Conservation (phyloP, 2,329 filamentous ascomycete genomes). For the Scorias spongiosa region DNA sequence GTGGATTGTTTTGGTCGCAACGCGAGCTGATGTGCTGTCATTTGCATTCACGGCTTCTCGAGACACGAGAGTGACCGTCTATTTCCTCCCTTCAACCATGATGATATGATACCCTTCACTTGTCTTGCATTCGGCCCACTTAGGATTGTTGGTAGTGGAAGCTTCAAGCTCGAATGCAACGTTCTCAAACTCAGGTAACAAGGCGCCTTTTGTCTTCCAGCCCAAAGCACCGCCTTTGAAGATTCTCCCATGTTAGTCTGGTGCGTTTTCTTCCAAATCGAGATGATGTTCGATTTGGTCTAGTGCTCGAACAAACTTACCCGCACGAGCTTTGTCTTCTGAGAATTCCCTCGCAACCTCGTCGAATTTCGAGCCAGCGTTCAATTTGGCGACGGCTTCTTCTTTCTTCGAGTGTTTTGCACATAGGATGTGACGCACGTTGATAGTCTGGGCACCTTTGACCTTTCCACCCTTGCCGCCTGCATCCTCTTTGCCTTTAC, state of each 20-base stretch:
- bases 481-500: conserved; percentile 12
- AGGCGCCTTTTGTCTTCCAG: conserved; percentile 54
- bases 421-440: conserved; percentile 62
- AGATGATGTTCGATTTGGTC: background rate
- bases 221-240: conserved; percentile 50
- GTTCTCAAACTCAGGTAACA: conserved; percentile 56
- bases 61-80: background rate
- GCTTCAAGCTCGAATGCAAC: conserved; percentile 54
- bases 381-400: conserved; percentile 54
- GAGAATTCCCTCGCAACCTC: conserved; percentile 58
- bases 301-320: conserved; percentile 10
- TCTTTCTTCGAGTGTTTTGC: conserved; percentile 67
- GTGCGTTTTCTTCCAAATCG: background rate
- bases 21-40: background rate
- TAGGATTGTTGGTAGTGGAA: conserved; percentile 49
- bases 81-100: conserved; percentile 57
- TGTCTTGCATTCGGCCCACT: conserved; percentile 57
- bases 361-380: conserved; percentile 55
- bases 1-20: background rate
- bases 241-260: background rate
- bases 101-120: conserved; percentile 66
- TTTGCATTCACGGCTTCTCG: background rate
- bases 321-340: conserved; percentile 61
- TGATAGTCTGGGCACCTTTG: conserved; percentile 53
- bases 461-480: conserved; percentile 27